Evolutionary conservation across 768 basidiomycete species (phyloP), one percentile per base, ranked within the genome.

Genomic region (Agaricus subrufescens): DNA sequence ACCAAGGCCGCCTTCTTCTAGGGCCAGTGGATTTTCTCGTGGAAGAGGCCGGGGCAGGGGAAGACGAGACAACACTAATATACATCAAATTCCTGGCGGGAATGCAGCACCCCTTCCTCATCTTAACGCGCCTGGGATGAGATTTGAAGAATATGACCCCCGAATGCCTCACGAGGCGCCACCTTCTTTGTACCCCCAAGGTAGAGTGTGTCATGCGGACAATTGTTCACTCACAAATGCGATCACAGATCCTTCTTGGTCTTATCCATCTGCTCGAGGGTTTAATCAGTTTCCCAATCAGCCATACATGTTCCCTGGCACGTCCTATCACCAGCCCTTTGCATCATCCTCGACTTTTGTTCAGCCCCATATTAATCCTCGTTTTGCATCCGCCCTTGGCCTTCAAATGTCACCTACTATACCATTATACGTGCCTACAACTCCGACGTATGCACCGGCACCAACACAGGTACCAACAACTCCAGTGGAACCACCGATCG

Each of bases 291-390:
- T 25, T 12, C 55, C 50, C 25, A 42, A 42, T 19, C 55, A 56
- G 34, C 11, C 49, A 10, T 46, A 56, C n/a, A 46, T 50, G 55
- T 50, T 50, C 29, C 49, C 55, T 9, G 34, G 31, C 38, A 14
- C 40, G 29, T 10, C 52, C 25, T 53, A 53, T 53, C 46, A 54
- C 6, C 23, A 12, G 27, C 19, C 52, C 43, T 43, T 43, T 25
- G 46, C 25, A 7, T 40, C 45, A 25, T 42, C 48, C 23, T 37
- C 48, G 42, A 50, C 49, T 65, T 75, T 64, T 43, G 74, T 90
- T n/a, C 87, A 90, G 60, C 90, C 90, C 5, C 90, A 92, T 63
- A 91, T 92, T 57, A 91, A 92, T 62, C 90, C 90, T 8, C 79
- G 85, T 10, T 91, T 92, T 68, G 87, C 88, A 12, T 79, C 81